A percentile compares a stretch with the other conserved stretches of the same genome.
Conservation (phyloP, 1,139 yeast species). For the Suhomyces yuchorum region DNA sequence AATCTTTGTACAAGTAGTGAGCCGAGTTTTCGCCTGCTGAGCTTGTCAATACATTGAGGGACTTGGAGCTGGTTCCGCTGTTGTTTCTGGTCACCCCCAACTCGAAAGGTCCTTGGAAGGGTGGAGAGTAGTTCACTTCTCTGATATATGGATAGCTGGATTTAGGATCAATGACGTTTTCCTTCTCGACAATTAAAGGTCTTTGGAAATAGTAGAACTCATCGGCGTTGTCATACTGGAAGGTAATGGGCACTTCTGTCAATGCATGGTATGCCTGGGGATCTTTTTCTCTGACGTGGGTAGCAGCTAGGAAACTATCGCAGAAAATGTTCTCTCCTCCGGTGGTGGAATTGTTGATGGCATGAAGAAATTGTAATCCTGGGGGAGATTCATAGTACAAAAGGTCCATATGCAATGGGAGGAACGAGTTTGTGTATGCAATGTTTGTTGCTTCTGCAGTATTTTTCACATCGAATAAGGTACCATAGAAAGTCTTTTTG, state of each 20-base stretch:
- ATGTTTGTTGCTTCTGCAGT: constrained; percentile 66
- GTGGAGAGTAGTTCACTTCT: constrained; percentile 77
- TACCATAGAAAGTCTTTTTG: constrained; percentile 74
- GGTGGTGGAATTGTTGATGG: constrained; percentile 58
- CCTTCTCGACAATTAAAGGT: constrained; percentile 65
- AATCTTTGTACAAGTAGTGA: constrained; percentile 46
- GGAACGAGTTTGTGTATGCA: constrained; percentile 66
- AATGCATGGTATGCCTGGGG: constrained; percentile 68
- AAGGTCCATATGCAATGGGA: constrained; percentile 82
- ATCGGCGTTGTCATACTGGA: constrained; percentile 66
- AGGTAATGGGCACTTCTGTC: constrained; percentile 65
- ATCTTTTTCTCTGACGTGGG: constrained; percentile 53
- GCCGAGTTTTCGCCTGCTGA: constrained; percentile 27
- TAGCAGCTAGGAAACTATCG: constrained; percentile 74
- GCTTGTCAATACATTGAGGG: constrained; percentile 10
- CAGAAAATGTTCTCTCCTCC: constrained; percentile 78
- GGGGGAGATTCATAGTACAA: constrained; percentile 84
- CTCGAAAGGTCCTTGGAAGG: constrained; percentile 82
- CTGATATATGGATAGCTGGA: constrained; percentile 46
- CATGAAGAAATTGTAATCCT: constrained; percentile 73
- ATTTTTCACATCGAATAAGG: constrained; percentile 68
- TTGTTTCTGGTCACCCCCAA: constrained; percentile 45
- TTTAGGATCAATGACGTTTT: constrained; percentile 26
- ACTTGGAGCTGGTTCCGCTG: constrained; percentile 13
- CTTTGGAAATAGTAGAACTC: constrained; percentile 66